Evolutionary conservation across 2,329 filamentous ascomycete genomes (phyloP).

Genomic region (Diaporthe vaccinii): DNA sequence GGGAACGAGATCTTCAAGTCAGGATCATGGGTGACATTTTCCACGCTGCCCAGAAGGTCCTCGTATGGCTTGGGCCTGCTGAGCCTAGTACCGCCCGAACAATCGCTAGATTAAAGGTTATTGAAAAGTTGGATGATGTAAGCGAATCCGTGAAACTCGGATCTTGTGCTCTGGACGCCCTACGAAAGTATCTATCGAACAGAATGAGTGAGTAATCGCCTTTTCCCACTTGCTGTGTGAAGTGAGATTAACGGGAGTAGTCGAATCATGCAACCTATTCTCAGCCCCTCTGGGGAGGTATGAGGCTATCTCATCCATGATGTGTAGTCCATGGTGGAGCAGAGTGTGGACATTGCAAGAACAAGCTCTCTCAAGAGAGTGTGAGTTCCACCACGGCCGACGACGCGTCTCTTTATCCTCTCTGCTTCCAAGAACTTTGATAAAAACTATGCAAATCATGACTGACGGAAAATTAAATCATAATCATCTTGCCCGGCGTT

Average conservation of each 20-base stretch:
- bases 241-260: neutral
- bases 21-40: constrained; percentile 9
- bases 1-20: constrained; percentile 4
- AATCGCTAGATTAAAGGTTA: neutral
- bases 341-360: constrained; percentile 17
- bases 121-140: neutral
- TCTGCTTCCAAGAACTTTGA: neutral
- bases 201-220: neutral
- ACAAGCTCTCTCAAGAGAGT: neutral
- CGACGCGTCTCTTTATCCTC: neutral
- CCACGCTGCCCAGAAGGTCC: neutral
- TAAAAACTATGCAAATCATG: no score
- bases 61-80: constrained; percentile 11
- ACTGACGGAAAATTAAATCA: neutral
- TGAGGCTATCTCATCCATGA: neutral
- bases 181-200: neutral
- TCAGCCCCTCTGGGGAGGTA: neutral
- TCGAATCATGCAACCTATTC: rapidly evolving
- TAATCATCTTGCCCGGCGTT: neutral
- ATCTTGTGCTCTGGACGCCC: neutral
- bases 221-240: no score
- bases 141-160: neutral
- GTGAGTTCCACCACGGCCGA: neutral
- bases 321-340: neutral
- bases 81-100: neutral